Percentiles rank a stretch among this genome's conserved stretches.
Conservation (phyloP, 441 rosid genomes). For the Syzygium malaccense region DNA sequence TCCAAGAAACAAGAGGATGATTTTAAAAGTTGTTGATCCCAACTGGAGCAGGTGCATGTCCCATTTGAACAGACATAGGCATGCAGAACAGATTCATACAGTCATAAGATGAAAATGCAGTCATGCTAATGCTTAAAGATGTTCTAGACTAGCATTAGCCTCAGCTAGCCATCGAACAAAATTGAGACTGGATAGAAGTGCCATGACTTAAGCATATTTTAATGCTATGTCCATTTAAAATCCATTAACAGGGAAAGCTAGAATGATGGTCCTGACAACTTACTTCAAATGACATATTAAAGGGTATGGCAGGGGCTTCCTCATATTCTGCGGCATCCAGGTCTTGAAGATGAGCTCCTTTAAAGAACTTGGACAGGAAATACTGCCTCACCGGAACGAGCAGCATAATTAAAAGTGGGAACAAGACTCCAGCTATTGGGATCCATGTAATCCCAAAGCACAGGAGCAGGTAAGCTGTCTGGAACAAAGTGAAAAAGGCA, state of each 20-base stretch:
- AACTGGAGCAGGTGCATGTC: neutral
- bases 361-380: constrained; percentile 58
- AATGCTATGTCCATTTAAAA: neutral
- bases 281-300: constrained; percentile 49
- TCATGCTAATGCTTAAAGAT: neutral
- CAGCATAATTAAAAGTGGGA: constrained; percentile 73
- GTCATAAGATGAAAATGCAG: neutral
- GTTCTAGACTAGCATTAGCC: neutral
- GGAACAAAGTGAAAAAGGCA: constrained; percentile 58
- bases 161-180: neutral
- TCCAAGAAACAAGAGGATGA: neutral
- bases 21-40: neutral
- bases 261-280: constrained; percentile 10
- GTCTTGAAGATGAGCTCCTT: constrained; percentile 67
- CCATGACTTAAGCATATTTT: neutral
- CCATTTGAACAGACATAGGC: neutral
- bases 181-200: neutral
- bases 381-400: constrained; percentile 69
- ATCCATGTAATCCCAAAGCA: constrained; percentile 84
- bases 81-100: neutral
- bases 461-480: constrained; percentile 46
- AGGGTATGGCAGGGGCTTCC: constrained; percentile 62
- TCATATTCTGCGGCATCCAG: constrained; percentile 79
- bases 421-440: constrained; percentile 73
- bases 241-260: neutral